Conservation (phyloP, 2,329 filamentous ascomycete genomes). For the Gnomoniopsis sp. region DNA sequence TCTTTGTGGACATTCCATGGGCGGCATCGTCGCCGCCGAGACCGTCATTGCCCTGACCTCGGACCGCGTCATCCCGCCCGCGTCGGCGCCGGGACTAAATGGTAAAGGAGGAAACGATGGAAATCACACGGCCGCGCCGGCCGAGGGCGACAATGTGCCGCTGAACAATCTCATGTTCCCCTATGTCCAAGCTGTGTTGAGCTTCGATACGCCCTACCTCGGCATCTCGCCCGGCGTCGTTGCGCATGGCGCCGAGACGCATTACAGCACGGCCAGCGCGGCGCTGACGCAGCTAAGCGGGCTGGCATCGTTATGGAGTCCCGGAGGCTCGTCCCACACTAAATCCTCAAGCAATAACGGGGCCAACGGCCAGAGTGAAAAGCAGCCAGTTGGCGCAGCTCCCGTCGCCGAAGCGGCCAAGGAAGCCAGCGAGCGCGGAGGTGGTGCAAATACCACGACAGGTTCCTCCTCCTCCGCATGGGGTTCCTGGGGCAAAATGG, state of each 20-base stretch:
- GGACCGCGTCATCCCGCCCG: conserved; percentile 50
- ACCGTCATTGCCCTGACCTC: conserved; percentile 69
- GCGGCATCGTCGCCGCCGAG: conserved; percentile 91
- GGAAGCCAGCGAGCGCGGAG: conserved; percentile 32
- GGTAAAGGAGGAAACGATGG: conserved; percentile 25
- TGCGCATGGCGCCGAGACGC: conserved; percentile 81
- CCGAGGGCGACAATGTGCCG: conserved; percentile 22
- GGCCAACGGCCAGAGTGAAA: conserved; percentile 24
- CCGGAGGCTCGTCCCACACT: not conserved
- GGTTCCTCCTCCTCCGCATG: conserved; percentile 42
- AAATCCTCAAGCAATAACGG: conserved; percentile 33
- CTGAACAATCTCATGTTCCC: conserved; percentile 81
- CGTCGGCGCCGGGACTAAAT: conserved; percentile 28
- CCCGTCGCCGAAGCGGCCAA: conserved; percentile 29
- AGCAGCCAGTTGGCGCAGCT: conserved; percentile 34
- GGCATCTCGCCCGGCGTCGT: conserved; percentile 78
- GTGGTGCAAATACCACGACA: conserved; percentile 24
- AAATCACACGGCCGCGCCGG: conserved; percentile 37
- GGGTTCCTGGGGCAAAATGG: conserved; percentile 81
- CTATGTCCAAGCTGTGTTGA: conserved; percentile 83
- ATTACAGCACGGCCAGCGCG: conserved; percentile 71
- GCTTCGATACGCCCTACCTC: conserved; percentile 91
- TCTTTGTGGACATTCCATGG: conserved; percentile 85
- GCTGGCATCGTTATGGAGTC: conserved; percentile 65
- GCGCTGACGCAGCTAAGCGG: conserved; percentile 66